Conservation (phyloP, 2,329 filamentous ascomycete genomes). For the Pezicula rhizophila region DNA sequence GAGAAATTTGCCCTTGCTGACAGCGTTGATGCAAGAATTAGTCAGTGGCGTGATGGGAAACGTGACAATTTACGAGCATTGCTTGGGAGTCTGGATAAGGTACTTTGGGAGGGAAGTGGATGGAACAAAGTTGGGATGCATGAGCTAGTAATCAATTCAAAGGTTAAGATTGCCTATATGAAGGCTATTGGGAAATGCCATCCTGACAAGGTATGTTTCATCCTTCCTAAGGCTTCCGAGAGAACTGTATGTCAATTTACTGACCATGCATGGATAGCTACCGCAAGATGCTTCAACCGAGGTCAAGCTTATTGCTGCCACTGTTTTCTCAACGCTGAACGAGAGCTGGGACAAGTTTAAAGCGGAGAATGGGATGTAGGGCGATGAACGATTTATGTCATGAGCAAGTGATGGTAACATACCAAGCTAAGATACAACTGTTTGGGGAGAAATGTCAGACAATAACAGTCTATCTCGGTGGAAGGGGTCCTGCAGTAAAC, state of each 20-base stretch:
- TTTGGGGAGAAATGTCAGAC: too few species aligned
- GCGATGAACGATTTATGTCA: not conserved
- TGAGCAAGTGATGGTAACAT: too few species aligned
- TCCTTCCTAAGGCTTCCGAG: conserved; percentile 2
- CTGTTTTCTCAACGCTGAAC: conserved; percentile 63
- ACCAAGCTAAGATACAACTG: too few species aligned
- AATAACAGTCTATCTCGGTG: too few species aligned
- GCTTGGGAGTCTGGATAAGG: conserved; percentile 76
- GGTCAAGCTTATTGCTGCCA: conserved; percentile 57
- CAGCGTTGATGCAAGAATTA: conserved; percentile 72
- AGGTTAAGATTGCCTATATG: conserved; percentile 98
- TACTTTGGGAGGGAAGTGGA: conserved; percentile 85
- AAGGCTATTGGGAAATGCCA: conserved; percentile 98
- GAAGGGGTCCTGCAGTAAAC: too few species aligned
- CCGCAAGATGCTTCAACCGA: conserved; percentile 60
- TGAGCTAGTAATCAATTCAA: conserved; percentile 85
- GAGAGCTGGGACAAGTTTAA: conserved; percentile 72
- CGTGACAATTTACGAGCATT: conserved; percentile 86
- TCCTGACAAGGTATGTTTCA: conserved; percentile 81
- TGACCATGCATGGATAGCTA: conserved; percentile 38
- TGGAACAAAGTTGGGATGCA: conserved; percentile 98
- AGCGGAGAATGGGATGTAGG: conserved; percentile 57
- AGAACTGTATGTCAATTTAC: not conserved
- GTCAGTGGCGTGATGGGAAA: conserved; percentile 84
- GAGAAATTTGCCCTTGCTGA: conserved; percentile 89